Base-by-base conservation (phyloP, 305 asterid genomes). In the Nicotiana rustica region DNA sequence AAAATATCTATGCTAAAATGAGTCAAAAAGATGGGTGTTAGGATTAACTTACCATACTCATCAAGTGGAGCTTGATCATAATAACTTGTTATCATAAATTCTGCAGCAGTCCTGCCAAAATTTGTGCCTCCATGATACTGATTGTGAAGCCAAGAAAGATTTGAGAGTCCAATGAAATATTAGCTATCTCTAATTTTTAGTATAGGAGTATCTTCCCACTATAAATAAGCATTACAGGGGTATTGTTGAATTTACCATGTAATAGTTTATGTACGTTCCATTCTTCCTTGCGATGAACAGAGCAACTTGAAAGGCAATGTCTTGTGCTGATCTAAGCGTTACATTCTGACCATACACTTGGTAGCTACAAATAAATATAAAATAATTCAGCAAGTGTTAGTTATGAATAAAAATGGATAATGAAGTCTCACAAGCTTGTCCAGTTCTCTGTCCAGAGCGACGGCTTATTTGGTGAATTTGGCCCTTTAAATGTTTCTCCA, bases 101-200 rank as follows among this genome's bases (percentile, higher is more conserved):
- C 60, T 3, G 98, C 80, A 4, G 92, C 83, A 12, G 88, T 91
- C 79, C 97, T 90, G 3, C 97, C 99, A 57, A 96, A 93, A 79
- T 96, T 96, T 9, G 98, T 96, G 47, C 99, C 98, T 6, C 98
- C 99, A 49, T 96, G 98, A 88, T 91, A 96, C 99, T 95, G 84
- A 18, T 85, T 44, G 44, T 10, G 17, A 73, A 25, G 35, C 44
- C 18, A 41, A 8, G 41, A 25, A 6, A 7, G 47, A 41, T 41
- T 41, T 41, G 47, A 41, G 47, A 41, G 47, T 7, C 47, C 47
- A 41, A 41, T 41, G 47, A 6, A 6, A 41, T 41, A 41, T 41
- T 41, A 6, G 47, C 10, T 41, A 9, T 6, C 25, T 25, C 25
- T 25, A 25, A 41, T 41, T 41, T 41, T 41, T 41, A 7, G 47